Conservation (phyloP, 345 rosid genomes). For the Hibiscus syriacus region DNA sequence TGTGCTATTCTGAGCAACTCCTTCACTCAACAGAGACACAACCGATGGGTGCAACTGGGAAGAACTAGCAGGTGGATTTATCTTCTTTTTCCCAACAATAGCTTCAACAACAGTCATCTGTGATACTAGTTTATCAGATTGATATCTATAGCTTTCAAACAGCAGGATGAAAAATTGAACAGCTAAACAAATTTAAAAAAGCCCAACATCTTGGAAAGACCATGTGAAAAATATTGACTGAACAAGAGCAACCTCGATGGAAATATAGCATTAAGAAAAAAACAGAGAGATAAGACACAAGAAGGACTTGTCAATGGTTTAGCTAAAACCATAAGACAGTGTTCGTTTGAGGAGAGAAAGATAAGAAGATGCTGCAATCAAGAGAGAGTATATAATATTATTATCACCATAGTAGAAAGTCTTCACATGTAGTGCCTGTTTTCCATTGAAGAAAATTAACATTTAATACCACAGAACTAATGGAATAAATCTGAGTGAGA, state of each 20-base stretch:
- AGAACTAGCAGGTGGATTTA: slow-evolving; percentile 47
- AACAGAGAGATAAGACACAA: no score
- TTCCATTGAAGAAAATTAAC: neutral
- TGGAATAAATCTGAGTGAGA: neutral
- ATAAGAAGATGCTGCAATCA: neutral
- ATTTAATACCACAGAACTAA: neutral
- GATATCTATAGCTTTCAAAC: slow-evolving; percentile 1
- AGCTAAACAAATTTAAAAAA: slow-evolving; percentile 1
- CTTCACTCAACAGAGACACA: slow-evolving; percentile 54
- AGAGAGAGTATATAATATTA: neutral
- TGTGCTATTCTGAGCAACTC: slow-evolving; percentile 80
- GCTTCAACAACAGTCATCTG: slow-evolving; percentile 98
- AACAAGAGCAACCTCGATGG: neutral
- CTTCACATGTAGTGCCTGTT: neutral
- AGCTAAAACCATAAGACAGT: neutral
- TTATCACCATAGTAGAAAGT: neutral
- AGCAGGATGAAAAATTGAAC: neutral
- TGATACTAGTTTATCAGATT: slow-evolving; percentile 14
- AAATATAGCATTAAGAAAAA: neutral
- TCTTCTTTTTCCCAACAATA: slow-evolving; percentile 61
- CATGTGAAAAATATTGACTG: neutral
- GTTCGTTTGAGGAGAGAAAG: neutral
- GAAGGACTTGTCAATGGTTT: neutral
- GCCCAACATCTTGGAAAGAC: neutral
- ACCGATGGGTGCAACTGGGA: slow-evolving; percentile 42